Base-by-base conservation (phyloP, 2,329 filamentous ascomycete species). In the Exutisphaerella laricina region DNA sequence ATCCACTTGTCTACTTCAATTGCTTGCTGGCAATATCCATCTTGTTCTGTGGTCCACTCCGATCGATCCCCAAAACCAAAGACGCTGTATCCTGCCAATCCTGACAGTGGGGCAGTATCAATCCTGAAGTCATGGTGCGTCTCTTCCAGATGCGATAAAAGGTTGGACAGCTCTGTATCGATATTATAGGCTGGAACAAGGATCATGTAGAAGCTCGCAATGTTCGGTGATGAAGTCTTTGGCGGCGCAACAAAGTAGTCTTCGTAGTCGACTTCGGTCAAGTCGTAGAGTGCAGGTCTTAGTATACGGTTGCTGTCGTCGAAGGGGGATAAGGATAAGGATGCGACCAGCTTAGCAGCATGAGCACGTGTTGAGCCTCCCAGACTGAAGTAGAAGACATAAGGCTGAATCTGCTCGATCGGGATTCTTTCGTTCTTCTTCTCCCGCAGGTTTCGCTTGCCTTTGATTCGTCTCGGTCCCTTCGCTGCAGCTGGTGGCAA, bases 91-190 rank as follows among this genome's bases (percentile, higher is more conserved):
- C 90, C 90, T 2, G 89, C 70, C 12, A 97, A 66, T 1, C 74
- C 69, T 0, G 83, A 81, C 34, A 98, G 67, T 1, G 92, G 84
- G 0, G 85, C 83, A 0, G 88, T 95, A 57, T 97, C 89, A 53
- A 98, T 94, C 45, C 90, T 80, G 71, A 97, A 97, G 65, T 98
- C 92, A 67, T 97, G 81, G 61, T 97, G 90, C 0, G 89, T 97
- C 63, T 98, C 90, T 60, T 85, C 76, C 4, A 98, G 70, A 62
- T 95, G 88, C 51, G 87, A 81, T 17, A 97, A 71, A 62, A 97
- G 89, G 12, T 80, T 90, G 59, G 89, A 85, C 54, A 95, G 79
- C 53, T 94, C 85, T 5, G 86, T 90, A 59, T 96, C 90, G 58
- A 96, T 95, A 60, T 97, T 94, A 71, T 96, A 97, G 50, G 85